phyloP scores from a whole-genome alignment of 371 early-diverging fungal genomes.

The Encephalitozoon hellem region DNA sequence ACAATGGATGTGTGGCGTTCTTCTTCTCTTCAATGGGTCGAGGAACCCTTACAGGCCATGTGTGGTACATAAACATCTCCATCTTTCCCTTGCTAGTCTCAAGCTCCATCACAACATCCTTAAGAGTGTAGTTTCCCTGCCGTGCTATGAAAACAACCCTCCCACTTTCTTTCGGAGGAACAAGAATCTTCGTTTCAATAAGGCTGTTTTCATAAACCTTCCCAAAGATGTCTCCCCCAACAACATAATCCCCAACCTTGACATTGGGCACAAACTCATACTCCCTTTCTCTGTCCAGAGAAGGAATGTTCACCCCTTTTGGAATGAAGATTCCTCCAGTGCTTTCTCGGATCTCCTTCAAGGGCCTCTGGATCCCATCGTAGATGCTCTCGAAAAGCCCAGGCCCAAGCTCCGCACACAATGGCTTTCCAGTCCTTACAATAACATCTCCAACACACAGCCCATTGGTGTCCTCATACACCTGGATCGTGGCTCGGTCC shows the following conservation, averaged over 20 bases:
- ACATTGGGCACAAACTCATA: slow-evolving; percentile 86
- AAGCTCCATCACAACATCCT: slow-evolving; percentile 80
- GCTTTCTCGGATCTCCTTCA: slow-evolving; percentile 81
- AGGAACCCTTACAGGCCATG: slow-evolving; percentile 96
- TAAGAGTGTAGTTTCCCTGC: slow-evolving; percentile 78
- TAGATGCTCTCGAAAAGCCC: slow-evolving; percentile 94
- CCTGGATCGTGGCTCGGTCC: slow-evolving; percentile 96
- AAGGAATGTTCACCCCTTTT: slow-evolving; percentile 87
- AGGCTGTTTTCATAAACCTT: slow-evolving; percentile 87
- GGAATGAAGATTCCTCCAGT: slow-evolving; percentile 96
- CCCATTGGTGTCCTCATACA: slow-evolving; percentile 99
- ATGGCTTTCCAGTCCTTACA: slow-evolving; percentile 83
- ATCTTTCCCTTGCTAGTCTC: slow-evolving; percentile 80
- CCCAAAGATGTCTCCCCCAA: slow-evolving; percentile 94
- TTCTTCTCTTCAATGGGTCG: slow-evolving; percentile 92
- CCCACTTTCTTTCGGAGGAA: slow-evolving; percentile 84
- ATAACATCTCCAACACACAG: slow-evolving; percentile 96
- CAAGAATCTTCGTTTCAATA: slow-evolving; percentile 74
- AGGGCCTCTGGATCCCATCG: slow-evolving; percentile 98
- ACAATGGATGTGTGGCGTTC: slow-evolving; percentile 82
- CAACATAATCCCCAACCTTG: slow-evolving; percentile 82
- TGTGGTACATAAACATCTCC: slow-evolving; percentile 83
- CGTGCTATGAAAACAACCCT: slow-evolving; percentile 86
- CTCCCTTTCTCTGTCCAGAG: slow-evolving; percentile 74
- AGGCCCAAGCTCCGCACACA: slow-evolving; percentile 97